Evolutionary conservation across 306 rosid genomes (phyloP), one percentile per base, ranked within the genome.

Genomic region (Fagus sylvatica): DNA sequence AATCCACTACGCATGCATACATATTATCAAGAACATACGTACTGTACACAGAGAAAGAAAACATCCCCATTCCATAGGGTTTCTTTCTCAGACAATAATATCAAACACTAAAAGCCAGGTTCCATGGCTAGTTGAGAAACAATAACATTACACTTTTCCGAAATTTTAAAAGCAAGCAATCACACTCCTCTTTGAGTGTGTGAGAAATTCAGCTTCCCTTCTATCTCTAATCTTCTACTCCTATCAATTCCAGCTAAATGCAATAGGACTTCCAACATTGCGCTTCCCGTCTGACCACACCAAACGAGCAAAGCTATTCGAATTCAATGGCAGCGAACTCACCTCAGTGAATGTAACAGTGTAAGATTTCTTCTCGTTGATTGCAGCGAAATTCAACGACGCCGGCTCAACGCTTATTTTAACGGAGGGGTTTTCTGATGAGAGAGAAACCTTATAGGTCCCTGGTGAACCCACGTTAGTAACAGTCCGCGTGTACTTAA

Each of bases 241-340:
- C 43, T 2, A 39, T 62, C 39, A 80, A 41, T 15, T 71, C 85
- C 89, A 82, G 75, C 85, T 80, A 74, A 90, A 68, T 0, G 90
- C 77, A 17, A 94, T 81, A 1, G 96, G 89, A 71, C 97, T 90
- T 30, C 89, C 88, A 13, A 94, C 96, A 1, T 78, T 28, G 41
- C 74, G 87, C 69, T 87, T 84, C 59, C 93, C 96, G 59, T 94
- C 80, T 7, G 97, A 86, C 98, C 98, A 94, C 79, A 81, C 89
- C 16, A 94, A 69, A 75, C 88, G 90, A 67, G 89, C 94, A 74
- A 91, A 91, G 51, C 85, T 81, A 49, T 48, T 69, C 33, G 22
- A 17, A 43, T 6, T 65, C 15, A 65, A 1, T 6, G 76, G 56
- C 48, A 17, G 12, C 7, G 85, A 32, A 36, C 85, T 72, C 7